phyloP scores from a whole-genome alignment of 495 filamentous ascomycete species.

The Aspergillus olivimuriae region DNA sequence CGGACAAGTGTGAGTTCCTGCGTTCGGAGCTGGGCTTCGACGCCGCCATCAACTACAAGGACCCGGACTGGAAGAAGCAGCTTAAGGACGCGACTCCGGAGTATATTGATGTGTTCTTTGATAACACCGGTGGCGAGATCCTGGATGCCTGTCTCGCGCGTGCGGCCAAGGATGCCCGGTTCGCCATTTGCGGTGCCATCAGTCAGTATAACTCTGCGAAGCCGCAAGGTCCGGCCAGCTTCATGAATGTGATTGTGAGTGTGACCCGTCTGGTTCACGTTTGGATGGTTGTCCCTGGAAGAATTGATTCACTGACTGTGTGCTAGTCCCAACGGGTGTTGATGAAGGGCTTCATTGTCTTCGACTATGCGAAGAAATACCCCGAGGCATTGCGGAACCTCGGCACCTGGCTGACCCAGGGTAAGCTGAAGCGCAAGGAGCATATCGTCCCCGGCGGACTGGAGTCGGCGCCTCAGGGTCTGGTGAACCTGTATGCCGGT shows the following conservation, averaged over 20 bases:
- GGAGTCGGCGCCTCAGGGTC: conserved; percentile 40
- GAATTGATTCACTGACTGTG: too few relatives aligned
- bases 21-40: conserved; percentile 44
- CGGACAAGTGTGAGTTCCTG: conserved; percentile 46
- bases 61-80: conserved; percentile 45
- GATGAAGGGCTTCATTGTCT: conserved; percentile 53
- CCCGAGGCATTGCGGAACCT: conserved; percentile 39
- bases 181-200: conserved; percentile 51
- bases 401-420: conserved; percentile 43
- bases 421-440: conserved; percentile 52
- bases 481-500: conserved; percentile 45
- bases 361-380: conserved; percentile 45
- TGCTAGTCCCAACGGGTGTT: conserved; percentile 41
- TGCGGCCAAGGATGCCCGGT: conserved; percentile 40
- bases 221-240: conserved; percentile 40
- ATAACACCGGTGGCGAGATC: conserved; percentile 51
- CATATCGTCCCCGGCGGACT: conserved; percentile 47
- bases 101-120: conserved; percentile 53
- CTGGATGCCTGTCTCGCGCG: conserved; percentile 46
- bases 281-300: too few relatives aligned
- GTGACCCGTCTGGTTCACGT: not conserved
- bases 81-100: conserved; percentile 40
- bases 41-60: conserved; percentile 51
- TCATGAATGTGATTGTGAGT: conserved; percentile 46
- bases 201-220: conserved; percentile 46